Conservation (phyloP, 768 basidiomycete species). For the Rickenella mellea region DNA sequence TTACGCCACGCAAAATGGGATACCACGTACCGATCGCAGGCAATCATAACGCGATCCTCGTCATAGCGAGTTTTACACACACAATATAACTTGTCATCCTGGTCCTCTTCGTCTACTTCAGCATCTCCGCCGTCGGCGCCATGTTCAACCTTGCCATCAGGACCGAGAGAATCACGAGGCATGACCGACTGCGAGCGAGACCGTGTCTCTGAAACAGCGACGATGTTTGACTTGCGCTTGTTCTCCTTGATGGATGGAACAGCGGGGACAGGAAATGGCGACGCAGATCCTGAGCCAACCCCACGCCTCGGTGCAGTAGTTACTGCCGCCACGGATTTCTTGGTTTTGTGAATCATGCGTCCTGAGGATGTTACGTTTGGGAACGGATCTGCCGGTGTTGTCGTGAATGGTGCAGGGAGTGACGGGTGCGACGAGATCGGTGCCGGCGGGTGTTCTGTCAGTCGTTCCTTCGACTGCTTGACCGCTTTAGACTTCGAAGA, state of each 20-base stretch:
- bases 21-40: constrained; percentile 70
- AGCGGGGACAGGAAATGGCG: no score
- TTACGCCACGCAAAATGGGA: background rate
- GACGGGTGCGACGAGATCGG: background rate
- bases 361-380: background rate
- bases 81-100: constrained; percentile 74
- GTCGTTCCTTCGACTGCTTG: constrained; percentile 6
- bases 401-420: background rate
- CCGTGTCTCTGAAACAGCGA: constrained; percentile 28
- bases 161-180: constrained; percentile 34
- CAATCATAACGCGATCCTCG: constrained; percentile 85
- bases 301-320: background rate
- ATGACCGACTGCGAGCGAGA: constrained; percentile 68
- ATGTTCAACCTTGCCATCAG: constrained; percentile 37
- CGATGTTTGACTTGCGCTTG: constrained; percentile 14
- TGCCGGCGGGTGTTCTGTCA: constrained; percentile 7
- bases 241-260: constrained; percentile 10
- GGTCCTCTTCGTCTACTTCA: constrained; percentile 29
- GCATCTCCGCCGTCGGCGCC: constrained; percentile 33
- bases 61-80: constrained; percentile 84
- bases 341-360: constrained; percentile 4
- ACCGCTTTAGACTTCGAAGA: constrained; percentile 19
- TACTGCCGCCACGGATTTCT: constrained; percentile 12
- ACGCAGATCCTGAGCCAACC: no score
- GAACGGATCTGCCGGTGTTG: background rate